Percentiles rank a stretch among this genome's conserved stretches.
Evolutionary conservation across 768 basidiomycete species (phyloP).

Genomic region (Naganishia randhawae): DNA sequence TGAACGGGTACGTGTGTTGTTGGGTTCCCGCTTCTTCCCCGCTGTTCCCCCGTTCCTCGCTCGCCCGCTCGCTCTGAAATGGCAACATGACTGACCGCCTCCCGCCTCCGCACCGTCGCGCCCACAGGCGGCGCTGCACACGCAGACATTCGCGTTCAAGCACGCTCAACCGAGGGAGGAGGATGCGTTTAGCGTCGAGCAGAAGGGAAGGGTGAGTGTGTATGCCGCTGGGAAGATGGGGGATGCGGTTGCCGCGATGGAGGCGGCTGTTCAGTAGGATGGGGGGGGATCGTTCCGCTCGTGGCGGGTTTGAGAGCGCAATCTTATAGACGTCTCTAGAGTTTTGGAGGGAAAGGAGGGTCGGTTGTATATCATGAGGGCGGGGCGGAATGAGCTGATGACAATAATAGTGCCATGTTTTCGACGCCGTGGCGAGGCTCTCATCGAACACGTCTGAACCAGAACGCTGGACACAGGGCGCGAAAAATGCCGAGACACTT

Average conservation of each 20-base stretch:
- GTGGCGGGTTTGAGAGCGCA: background rate
- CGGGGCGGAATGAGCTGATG: background rate
- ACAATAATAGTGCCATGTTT: too few species aligned
- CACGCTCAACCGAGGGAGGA: conserved; percentile 58
- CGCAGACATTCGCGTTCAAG: conserved; percentile 60
- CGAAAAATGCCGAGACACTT: background rate
- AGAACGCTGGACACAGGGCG: background rate
- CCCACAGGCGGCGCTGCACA: conserved; percentile 56
- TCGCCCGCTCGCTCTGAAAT: too few species aligned
- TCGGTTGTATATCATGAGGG: background rate
- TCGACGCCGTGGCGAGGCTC: too few species aligned
- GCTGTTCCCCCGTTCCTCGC: background rate
- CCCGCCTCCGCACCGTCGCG: background rate
- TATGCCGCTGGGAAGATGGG: conserved; percentile 18
- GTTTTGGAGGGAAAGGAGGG: background rate
- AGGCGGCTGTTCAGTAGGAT: conserved; percentile 22
- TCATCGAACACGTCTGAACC: too few species aligned
- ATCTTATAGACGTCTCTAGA: too few species aligned
- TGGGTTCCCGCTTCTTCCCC: conserved; percentile 19
- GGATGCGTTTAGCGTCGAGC: conserved; percentile 70
- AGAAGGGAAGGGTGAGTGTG: conserved; percentile 62
- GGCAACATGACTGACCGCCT: conserved; percentile 6
- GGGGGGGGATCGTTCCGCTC: background rate
- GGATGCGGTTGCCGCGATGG: conserved; percentile 23
- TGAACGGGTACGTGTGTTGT: conserved; percentile 56